Conservation (phyloP, 2,329 filamentous ascomycete genomes). For the Ascochyta pisi region DNA sequence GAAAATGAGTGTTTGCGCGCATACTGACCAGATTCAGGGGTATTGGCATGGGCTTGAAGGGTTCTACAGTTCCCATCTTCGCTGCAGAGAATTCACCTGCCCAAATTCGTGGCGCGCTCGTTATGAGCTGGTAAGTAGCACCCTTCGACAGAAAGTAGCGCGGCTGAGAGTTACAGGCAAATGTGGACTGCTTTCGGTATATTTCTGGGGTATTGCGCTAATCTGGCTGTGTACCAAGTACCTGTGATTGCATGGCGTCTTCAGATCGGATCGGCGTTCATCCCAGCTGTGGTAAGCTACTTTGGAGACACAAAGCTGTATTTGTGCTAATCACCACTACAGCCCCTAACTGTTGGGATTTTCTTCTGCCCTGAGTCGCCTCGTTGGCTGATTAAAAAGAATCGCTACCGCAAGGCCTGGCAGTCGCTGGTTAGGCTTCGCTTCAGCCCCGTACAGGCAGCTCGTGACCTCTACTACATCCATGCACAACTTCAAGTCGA, state of each 20-base stretch:
- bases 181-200: constrained; percentile 48
- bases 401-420: constrained; percentile 49
- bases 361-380: constrained; percentile 53
- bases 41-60: constrained; percentile 39
- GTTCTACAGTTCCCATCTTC: constrained; percentile 54
- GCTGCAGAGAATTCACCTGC: constrained; percentile 56
- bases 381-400: constrained; percentile 49
- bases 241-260: constrained; percentile 49
- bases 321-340: not conserved
- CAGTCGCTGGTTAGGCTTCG: constrained; percentile 49
- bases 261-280: constrained; percentile 50
- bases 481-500: constrained; percentile 45
- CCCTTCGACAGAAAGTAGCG: no score
- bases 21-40: constrained; percentile 5
- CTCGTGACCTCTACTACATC: constrained; percentile 52
- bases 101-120: constrained; percentile 55
- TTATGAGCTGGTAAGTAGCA: constrained; percentile 51
- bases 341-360: constrained; percentile 44
- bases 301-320: not conserved
- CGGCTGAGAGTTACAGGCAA: constrained; percentile 42
- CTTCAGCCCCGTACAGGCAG: constrained; percentile 50
- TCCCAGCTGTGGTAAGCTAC: constrained; percentile 39
- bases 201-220: constrained; percentile 35
- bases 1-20: not conserved
- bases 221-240: constrained; percentile 44